Conservation (phyloP, 352 stramenopile species). For the Phytopythium helicoides region DNA sequence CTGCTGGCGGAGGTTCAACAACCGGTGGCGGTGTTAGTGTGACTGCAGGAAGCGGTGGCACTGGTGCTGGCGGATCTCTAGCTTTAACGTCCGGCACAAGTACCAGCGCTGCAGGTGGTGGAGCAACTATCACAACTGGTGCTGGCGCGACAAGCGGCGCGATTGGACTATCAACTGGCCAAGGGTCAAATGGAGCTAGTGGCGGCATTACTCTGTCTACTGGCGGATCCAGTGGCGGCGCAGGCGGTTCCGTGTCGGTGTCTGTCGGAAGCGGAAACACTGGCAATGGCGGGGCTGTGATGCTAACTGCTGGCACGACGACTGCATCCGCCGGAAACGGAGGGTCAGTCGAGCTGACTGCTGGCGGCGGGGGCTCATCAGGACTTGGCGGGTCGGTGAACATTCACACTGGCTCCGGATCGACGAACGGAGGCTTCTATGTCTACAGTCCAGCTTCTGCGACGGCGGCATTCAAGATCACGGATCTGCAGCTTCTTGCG, state of each 20-base stretch:
- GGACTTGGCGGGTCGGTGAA: constrained; percentile 48
- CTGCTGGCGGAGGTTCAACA: constrained; percentile 2
- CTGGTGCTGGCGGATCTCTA: constrained; percentile 6
- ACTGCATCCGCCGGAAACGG: constrained; percentile 24
- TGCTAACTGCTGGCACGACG: constrained; percentile 41
- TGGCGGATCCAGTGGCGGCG: constrained; percentile 24
- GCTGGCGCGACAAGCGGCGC: constrained; percentile 28
- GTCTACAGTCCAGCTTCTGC: constrained; percentile 31
- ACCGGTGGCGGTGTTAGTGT: constrained; percentile 15
- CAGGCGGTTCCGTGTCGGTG: constrained; percentile 29
- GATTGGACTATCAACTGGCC: constrained; percentile 23
- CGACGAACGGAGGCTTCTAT: constrained; percentile 31
- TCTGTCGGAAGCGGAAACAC: constrained; percentile 32
- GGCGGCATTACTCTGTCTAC: constrained; percentile 32
- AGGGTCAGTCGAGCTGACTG: constrained; percentile 37
- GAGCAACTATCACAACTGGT: constrained; percentile 28
- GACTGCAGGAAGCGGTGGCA: constrained; percentile 10
- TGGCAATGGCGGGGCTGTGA: constrained; percentile 30
- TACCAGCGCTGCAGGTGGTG: constrained; percentile 12
- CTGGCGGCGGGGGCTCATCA: constrained; percentile 23
- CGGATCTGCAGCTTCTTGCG: constrained; percentile 21
- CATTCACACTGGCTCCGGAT: constrained; percentile 20
- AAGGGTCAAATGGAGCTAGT: constrained; percentile 22
- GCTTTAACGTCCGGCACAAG: constrained; percentile 11
- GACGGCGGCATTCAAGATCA: constrained; percentile 34